Percentiles rank a stretch among this genome's conserved stretches.
phyloP scores from a whole-genome alignment of 2,329 filamentous ascomycete species.

The Ascochyta rabiei region DNA sequence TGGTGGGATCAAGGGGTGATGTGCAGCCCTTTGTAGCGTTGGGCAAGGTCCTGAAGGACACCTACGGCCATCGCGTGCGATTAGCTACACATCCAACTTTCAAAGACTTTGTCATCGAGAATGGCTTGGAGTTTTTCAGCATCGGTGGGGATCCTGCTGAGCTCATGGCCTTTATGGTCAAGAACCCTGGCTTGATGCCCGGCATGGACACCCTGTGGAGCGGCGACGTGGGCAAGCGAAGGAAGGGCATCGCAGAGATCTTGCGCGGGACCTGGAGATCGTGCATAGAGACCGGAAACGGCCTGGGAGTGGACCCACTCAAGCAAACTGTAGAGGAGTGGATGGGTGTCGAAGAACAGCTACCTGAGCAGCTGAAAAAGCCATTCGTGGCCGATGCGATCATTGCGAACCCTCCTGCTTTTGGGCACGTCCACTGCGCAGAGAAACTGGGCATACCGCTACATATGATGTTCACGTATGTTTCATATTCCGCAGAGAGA shows the following conservation, averaged over 20 bases:
- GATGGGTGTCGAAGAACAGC: conserved; percentile 50
- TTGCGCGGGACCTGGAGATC: conserved; percentile 86
- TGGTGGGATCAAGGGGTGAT: conserved; percentile 57
- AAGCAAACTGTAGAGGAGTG: conserved; percentile 61
- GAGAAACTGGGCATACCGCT: conserved; percentile 76
- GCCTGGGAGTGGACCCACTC: conserved; percentile 57
- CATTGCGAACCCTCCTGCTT: conserved; percentile 79
- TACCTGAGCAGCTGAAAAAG: conserved; percentile 42
- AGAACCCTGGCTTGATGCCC: conserved; percentile 85
- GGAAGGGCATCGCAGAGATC: conserved; percentile 77
- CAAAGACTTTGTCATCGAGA: conserved; percentile 56
- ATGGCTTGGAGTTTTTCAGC: conserved; percentile 57
- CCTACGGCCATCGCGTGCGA: conserved; percentile 55
- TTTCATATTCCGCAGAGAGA: not conserved
- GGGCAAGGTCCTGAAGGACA: conserved; percentile 57
- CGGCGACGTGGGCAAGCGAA: conserved; percentile 76
- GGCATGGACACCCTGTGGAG: conserved; percentile 76
- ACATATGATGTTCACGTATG: conserved; percentile 82
- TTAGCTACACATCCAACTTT: conserved; percentile 58
- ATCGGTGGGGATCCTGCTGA: conserved; percentile 58
- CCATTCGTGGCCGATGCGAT: conserved; percentile 86
- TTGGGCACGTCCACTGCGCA: conserved; percentile 76
- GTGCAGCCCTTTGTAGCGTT: conserved; percentile 59
- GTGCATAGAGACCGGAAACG: conserved; percentile 80
- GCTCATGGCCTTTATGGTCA: conserved; percentile 82